Base-by-base conservation (phyloP, 2,329 filamentous ascomycete genomes). In the Teratosphaeria viscida region DNA sequence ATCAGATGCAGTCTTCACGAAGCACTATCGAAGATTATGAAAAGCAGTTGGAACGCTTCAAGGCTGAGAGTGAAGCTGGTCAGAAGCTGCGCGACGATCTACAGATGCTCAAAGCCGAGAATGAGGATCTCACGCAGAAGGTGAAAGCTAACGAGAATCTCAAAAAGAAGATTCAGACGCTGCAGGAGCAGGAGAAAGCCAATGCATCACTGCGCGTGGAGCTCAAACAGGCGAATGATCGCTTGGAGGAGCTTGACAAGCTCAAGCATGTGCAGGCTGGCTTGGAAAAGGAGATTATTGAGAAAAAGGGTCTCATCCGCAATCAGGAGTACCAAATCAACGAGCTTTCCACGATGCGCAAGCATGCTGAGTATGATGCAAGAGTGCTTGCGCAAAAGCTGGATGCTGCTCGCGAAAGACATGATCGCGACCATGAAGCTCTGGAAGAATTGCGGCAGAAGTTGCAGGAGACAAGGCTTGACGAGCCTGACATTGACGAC, bases 271-370 rank as follows among this genome's bases (percentile, higher is more conserved):
- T 75, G 14, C 77, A 76, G 56, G 71, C 73, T 32, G 70, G 73
- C 2, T 67, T 81, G 23, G 75, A 79, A 59, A 80, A 79, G 64
- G 77, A 79, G 52, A 79, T 80, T 65, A 77, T 78, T 54, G 78
- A 81, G 65, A 79, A 79, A 61, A 74, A 74, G 57, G 74, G 77
- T 55, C 75, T 78, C 5, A 77, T 81, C 35, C 73, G 77, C 34
- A 79, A 79, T 35, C 76, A 77, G 57, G 78, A 81, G 62, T 77
- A 79, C 60, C 77, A 78, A 55, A 79, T 80, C 63, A 79, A 78
- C 61, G 78, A 80, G 65, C 73, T 78, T 58, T 78, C 79, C 56
- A 77, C 76, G 16, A 77, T 75, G 54, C 71, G 76, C 19, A 77
- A 76, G 49, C 72, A 77, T 43, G 72, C 79, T 11, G 77, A 80